These are phyloP conservation scores for Suhomyces taliae DNA, from an alignment of 1,139 yeast species.

Conservation along the genomic window DNA sequence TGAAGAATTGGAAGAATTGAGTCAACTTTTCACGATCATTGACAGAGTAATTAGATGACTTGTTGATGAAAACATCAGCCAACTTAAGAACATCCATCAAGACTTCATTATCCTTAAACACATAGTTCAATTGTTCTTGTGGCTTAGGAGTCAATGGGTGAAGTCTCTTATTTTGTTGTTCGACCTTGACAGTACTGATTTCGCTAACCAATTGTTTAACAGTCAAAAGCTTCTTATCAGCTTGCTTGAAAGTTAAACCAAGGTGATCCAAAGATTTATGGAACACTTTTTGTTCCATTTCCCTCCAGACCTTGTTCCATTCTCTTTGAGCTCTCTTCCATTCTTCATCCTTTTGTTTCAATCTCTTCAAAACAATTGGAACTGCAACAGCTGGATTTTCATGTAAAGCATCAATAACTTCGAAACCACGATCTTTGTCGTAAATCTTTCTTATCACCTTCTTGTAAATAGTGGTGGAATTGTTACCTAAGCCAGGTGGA, in stretches of 20 bases:
- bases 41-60: slow-evolving; percentile 72
- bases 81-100: slow-evolving; percentile 73
- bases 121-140: slow-evolving; percentile 73
- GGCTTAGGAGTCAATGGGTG: slow-evolving; percentile 88
- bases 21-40: slow-evolving; percentile 79
- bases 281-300: slow-evolving; percentile 92
- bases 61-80: slow-evolving; percentile 66
- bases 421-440: slow-evolving; percentile 93
- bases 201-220: slow-evolving; percentile 89
- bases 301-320: slow-evolving; percentile 99
- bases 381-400: slow-evolving; percentile 95
- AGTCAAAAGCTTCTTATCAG: slow-evolving; percentile 88
- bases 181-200: slow-evolving; percentile 87
- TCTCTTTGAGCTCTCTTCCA: slow-evolving; percentile 98
- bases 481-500: slow-evolving; percentile 92
- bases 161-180: slow-evolving; percentile 72
- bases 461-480: slow-evolving; percentile 86
- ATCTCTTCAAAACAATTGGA: slow-evolving; percentile 85
- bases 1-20: slow-evolving; percentile 69
- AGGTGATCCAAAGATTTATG: slow-evolving; percentile 92
- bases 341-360: slow-evolving; percentile 97
- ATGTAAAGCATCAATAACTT: slow-evolving; percentile 92
- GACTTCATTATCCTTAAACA: slow-evolving; percentile 64
- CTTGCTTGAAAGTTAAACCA: slow-evolving; percentile 93
- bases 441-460: slow-evolving; percentile 90